A percentile compares a stretch with the other conserved stretches of the same genome.
Evolutionary conservation across 75 land plant genomes (phyloP).

Genomic region (Sequoia sempervirens): DNA sequence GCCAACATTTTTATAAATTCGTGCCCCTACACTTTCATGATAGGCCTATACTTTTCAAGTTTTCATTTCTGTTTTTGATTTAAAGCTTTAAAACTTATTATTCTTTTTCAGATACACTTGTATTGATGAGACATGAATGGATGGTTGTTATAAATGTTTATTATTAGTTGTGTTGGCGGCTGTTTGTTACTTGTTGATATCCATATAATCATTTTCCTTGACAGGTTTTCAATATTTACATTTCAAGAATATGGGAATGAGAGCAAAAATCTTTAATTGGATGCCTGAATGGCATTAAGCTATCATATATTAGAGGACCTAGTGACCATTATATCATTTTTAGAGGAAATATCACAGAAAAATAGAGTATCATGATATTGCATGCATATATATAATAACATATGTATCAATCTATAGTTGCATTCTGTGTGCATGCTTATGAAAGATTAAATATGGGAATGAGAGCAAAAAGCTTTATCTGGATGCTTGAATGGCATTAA

Average conservation of each 20-base stretch:
- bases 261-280: not conserved
- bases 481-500: not conserved
- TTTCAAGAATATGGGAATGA: not conserved
- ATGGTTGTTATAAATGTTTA: not conserved
- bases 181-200: not conserved
- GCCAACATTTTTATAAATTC: not conserved
- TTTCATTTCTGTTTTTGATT: not conserved
- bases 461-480: not conserved
- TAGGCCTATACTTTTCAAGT: not conserved
- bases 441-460: not conserved
- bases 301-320: not conserved
- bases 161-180: not conserved
- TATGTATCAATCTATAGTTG: not conserved
- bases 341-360: not conserved
- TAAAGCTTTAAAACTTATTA: not conserved
- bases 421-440: not conserved
- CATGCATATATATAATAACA: not conserved
- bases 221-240: not conserved
- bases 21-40: not conserved
- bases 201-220: not conserved
- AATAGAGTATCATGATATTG: not conserved
- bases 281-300: not conserved
- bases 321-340: too few species aligned
- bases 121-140: conserved; percentile 2
- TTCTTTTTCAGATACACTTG: not conserved